Evolutionary conservation across 2,329 filamentous ascomycete genomes (phyloP).

Genomic region (Thelonectria blattea): DNA sequence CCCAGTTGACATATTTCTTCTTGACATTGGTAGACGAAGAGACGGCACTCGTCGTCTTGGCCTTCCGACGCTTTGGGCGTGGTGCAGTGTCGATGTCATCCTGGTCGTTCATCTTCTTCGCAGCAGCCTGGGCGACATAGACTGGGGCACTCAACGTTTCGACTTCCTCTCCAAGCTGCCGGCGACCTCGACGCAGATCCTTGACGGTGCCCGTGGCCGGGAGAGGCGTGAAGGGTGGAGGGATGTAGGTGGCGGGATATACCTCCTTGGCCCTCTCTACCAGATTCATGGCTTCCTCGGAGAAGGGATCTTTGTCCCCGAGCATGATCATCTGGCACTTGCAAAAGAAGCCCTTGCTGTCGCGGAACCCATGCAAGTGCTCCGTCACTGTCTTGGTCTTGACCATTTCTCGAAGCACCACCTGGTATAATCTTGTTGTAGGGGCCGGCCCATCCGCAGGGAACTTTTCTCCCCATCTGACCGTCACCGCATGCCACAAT

Average conservation of each 20-base stretch:
- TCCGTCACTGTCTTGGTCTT: slow-evolving; percentile 45
- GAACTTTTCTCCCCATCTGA: slow-evolving; percentile 53
- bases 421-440: slow-evolving; percentile 47
- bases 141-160: slow-evolving; percentile 58
- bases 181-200: slow-evolving; percentile 40
- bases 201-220: slow-evolving; percentile 28
- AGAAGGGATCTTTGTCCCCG: slow-evolving; percentile 50
- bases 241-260: slow-evolving; percentile 47
- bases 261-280: slow-evolving; percentile 55
- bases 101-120: slow-evolving; percentile 41
- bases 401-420: slow-evolving; percentile 48
- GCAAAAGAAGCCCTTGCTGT: slow-evolving; percentile 48
- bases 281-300: slow-evolving; percentile 48
- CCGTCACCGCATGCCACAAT: slow-evolving; percentile 55
- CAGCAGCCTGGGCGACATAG: slow-evolving; percentile 50
- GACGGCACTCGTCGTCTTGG: slow-evolving; percentile 11
- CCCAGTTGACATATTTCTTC: slow-evolving; percentile 22
- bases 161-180: slow-evolving; percentile 50
- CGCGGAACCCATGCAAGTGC: slow-evolving; percentile 53
- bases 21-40: slow-evolving; percentile 9
- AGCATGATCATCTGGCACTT: slow-evolving; percentile 54
- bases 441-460: slow-evolving; percentile 47
- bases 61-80: slow-evolving; percentile 34
- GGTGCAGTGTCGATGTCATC: slow-evolving; percentile 25
- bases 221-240: slow-evolving; percentile 32